phyloP scores from a whole-genome alignment of 176 grass and related monocot species.

The Lolium perenne region DNA sequence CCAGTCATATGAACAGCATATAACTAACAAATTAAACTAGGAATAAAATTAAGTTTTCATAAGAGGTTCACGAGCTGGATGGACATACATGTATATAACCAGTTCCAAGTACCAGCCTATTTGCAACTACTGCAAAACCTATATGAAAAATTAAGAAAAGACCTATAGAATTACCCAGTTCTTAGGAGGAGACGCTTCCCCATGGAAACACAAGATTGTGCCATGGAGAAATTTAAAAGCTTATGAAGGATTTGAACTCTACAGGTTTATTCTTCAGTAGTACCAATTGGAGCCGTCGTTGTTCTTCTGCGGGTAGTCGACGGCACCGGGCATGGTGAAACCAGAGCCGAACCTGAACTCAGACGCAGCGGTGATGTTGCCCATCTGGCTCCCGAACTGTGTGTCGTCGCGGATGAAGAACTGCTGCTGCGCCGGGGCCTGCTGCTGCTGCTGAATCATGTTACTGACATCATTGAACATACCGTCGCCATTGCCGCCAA shows the following conservation, averaged over 20 bases:
- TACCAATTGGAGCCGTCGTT: slow-evolving; percentile 64
- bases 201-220: slow-evolving; percentile 37
- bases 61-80: slow-evolving; percentile 60
- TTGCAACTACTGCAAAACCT: slow-evolving; percentile 71
- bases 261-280: slow-evolving; percentile 68
- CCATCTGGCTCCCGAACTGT: slow-evolving; percentile 52
- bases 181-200: slow-evolving; percentile 38
- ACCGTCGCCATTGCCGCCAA: slow-evolving; percentile 4
- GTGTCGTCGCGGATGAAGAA: slow-evolving; percentile 61
- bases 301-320: slow-evolving; percentile 62
- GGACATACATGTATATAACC: slow-evolving; percentile 70
- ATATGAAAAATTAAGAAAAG: slow-evolving; percentile 50
- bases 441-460: slow-evolving; percentile 65
- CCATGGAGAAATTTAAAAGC: slow-evolving; percentile 49
- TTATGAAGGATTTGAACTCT: slow-evolving; percentile 46
- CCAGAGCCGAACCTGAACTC: slow-evolving; percentile 62
- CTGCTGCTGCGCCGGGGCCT: slow-evolving; percentile 48
- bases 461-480: slow-evolving; percentile 64
- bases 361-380: slow-evolving; percentile 30
- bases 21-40: slow-evolving; percentile 52
- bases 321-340: slow-evolving; percentile 54
- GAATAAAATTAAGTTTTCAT: slow-evolving; percentile 57
- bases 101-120: slow-evolving; percentile 59
- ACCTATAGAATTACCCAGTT: slow-evolving; percentile 60
- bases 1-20: slow-evolving; percentile 47